Percentiles rank a stretch among this genome's conserved stretches.
Conservation (phyloP, 2,329 filamentous ascomycete genomes). For the Plenodomus biglobosus region DNA sequence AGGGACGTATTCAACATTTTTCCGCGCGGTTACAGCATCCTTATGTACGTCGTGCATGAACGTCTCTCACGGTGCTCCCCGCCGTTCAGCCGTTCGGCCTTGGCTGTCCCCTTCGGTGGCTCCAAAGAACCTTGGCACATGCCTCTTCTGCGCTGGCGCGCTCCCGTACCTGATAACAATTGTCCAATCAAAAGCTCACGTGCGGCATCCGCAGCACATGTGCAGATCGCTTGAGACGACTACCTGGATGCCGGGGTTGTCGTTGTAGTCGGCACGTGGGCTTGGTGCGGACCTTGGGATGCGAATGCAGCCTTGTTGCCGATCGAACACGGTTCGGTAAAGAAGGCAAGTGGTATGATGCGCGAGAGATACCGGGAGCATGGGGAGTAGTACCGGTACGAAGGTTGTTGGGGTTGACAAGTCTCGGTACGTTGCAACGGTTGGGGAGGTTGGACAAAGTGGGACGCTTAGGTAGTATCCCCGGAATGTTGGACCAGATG, state of each 20-base stretch:
- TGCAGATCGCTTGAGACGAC: constrained; percentile 6
- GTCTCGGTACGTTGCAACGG: too few species aligned
- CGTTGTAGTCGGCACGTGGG: constrained; percentile 7
- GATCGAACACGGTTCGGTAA: too few species aligned
- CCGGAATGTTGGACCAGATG: not conserved
- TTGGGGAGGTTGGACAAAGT: not conserved
- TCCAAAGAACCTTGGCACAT: constrained; percentile 32
- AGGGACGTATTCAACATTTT: too few species aligned
- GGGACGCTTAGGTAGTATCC: not conserved
- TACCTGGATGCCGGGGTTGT: constrained; percentile 19
- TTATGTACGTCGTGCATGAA: constrained; percentile 22
- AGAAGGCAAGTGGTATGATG: not conserved
- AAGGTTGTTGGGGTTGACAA: too few species aligned
- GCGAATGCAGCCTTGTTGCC: not conserved
- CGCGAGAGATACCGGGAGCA: not conserved
- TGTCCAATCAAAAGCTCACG: constrained; percentile 33
- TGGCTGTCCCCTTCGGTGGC: constrained; percentile 26
- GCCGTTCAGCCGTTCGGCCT: constrained; percentile 10
- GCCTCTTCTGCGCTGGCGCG: constrained; percentile 19
- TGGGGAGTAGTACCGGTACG: too few species aligned
- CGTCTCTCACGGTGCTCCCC: constrained; percentile 10
- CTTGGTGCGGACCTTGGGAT: constrained; percentile 1
- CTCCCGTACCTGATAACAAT: constrained; percentile 25
- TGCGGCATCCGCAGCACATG: constrained; percentile 15
- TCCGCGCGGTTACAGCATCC: not conserved